Base-by-base conservation (phyloP, 495 filamentous ascomycete species). In the Trichoderma gamsii region DNA sequence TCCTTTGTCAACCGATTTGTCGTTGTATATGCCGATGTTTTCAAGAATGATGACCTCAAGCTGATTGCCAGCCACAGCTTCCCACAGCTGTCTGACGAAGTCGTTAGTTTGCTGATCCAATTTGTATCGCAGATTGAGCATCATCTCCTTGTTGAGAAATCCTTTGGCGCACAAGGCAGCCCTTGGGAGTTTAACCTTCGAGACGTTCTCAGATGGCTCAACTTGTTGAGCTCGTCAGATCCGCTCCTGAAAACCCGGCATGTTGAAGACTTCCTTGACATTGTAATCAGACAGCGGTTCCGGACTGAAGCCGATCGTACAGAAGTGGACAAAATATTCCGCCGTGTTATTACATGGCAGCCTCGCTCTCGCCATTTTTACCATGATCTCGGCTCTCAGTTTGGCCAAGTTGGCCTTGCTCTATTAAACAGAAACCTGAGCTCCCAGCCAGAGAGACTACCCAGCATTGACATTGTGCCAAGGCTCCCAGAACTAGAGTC, bases 1-100 rank as follows among this genome's bases (percentile, higher is more conserved):
- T 98, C 95, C 7, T 99, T 99, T 67, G 93, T 98, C 52, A 97
- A 99, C 76, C 90, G 96, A 61, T 99, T 99, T 74, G 96, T 93
- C 41, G 93, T 99, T 3, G 96, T 98, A 0, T 98, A 97, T 81
- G 89, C 93, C 69, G 96, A 98, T 73, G 85, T 89, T 35, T 93
- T 97, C 74, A 90, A 83, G 21, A 79, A 90, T 63, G 81, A 90
- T 63, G 96, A 99, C 80, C 75, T 98, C 70, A 83, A 87, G 71
- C 81, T 87, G 23, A 98, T 99, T 68, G 95, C 92, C 43, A 83
- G 82, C 15, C 89, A 88, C 67, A 83, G 89, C 65, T 97, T 91
- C 77, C 89, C 90, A 15, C 76, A 77, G 4, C 83, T 90, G 43
- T 77, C 86, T 7, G 67, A 74, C 1, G 76, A 80, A 4, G 83